Evolutionary conservation across 768 basidiomycete species (phyloP).

Genomic region (Tricholoma terreum): DNA sequence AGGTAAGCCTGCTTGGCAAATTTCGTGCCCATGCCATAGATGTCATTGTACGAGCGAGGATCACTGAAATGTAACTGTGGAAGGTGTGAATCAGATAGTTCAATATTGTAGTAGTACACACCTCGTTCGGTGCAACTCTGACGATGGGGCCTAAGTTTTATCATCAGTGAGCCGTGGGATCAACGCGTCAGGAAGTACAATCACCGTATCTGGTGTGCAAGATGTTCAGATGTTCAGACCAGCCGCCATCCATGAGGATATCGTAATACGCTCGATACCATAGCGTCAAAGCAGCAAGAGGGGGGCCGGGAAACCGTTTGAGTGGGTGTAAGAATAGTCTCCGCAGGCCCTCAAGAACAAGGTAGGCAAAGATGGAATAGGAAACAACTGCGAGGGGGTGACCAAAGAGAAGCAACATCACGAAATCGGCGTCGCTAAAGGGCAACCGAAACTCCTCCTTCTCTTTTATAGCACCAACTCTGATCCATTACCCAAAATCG

Average conservation of each 20-base stretch:
- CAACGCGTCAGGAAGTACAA: neutral
- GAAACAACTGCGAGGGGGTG: neutral
- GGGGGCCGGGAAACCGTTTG: constrained; percentile 31
- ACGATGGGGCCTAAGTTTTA: constrained; percentile 31
- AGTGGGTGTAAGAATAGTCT: constrained; percentile 27
- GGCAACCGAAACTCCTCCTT: neutral
- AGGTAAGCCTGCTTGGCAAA: constrained; percentile 35
- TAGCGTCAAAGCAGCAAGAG: constrained; percentile 28
- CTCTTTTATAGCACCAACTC: no score
- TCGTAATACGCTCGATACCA: constrained; percentile 35
- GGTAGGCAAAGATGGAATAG: neutral
- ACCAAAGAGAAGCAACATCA: neutral
- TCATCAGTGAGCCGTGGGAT: neutral
- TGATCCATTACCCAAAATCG: no score
- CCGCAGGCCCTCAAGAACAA: constrained; percentile 6
- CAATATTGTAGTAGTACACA: constrained; percentile 9
- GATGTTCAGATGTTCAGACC: constrained; percentile 32
- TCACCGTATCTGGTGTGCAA: constrained; percentile 39
- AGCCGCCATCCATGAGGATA: constrained; percentile 35
- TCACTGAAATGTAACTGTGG: constrained; percentile 41
- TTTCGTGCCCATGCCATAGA: constrained; percentile 36
- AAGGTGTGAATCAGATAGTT: no score
- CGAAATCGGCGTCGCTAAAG: neutral
- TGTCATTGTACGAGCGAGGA: constrained; percentile 37
- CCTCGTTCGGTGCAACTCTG: constrained; percentile 39